Evolutionary conservation across 2,329 filamentous ascomycete species (phyloP).

Genomic region (Scytalidium lignicola): DNA sequence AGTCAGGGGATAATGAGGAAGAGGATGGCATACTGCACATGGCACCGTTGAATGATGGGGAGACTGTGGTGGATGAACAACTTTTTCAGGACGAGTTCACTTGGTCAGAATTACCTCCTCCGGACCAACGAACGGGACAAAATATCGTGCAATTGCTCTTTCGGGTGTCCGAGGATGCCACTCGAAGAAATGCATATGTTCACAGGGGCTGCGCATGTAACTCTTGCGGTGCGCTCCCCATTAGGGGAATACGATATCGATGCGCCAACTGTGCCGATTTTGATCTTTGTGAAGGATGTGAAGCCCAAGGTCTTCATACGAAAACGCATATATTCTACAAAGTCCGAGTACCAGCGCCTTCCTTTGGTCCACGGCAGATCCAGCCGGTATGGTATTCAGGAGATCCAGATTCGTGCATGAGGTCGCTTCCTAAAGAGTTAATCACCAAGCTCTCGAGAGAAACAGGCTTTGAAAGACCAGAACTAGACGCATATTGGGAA

Average conservation of each 20-base stretch:
- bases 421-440: conserved; percentile 60
- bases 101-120: conserved; percentile 21
- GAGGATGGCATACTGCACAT: conserved; percentile 21
- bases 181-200: conserved; percentile 79
- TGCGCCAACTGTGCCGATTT: conserved; percentile 96
- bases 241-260: conserved; percentile 89
- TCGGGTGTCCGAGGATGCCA: conserved; percentile 89
- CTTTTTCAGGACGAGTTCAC: conserved; percentile 19
- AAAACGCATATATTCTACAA: conserved; percentile 98
- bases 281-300: conserved; percentile 91
- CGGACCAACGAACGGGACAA: conserved; percentile 53
- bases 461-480: conserved; percentile 76
- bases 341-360: conserved; percentile 81
- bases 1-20: conserved; percentile 25
- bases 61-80: conserved; percentile 26
- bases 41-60: conserved; percentile 23
- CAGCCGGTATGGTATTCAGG: conserved; percentile 86
- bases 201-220: conserved; percentile 93
- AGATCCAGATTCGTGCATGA: conserved; percentile 67
- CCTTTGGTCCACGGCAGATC: conserved; percentile 74
- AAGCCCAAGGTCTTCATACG: conserved; percentile 67
- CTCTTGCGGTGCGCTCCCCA: conserved; percentile 79
- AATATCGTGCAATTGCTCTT: conserved; percentile 84
- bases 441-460: conserved; percentile 65
- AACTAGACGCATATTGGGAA: conserved; percentile 91